Percentiles rank a stretch among this genome's conserved stretches.
These are phyloP conservation scores for Talaromyces sp. DNA, from an alignment of 2,329 filamentous ascomycete species.

Conservation along the genomic window DNA sequence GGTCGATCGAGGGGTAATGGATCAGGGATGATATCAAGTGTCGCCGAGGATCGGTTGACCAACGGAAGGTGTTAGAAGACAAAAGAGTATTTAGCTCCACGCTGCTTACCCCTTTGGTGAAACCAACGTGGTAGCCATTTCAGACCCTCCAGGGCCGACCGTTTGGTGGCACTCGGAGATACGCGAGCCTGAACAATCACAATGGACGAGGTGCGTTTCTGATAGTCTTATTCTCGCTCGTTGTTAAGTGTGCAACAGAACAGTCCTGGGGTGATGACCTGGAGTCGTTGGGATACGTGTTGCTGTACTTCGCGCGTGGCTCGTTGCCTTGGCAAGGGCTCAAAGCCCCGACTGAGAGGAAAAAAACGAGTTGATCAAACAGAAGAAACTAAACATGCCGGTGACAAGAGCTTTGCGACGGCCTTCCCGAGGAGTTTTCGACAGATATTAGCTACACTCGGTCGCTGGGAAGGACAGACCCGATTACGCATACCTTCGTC, in stretches of 20 bases:
- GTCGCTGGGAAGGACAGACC: background rate
- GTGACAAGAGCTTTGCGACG: background rate
- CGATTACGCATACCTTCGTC: background rate
- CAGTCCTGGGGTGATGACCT: conserved; percentile 1
- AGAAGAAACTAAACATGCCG: background rate
- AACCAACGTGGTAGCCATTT: too few species aligned
- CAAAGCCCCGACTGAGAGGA: conserved; percentile 63
- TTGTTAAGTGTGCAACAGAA: too few species aligned
- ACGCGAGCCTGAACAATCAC: too few species aligned
- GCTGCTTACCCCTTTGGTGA: too few species aligned
- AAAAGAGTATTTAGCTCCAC: too few species aligned
- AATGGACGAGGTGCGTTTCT: too few species aligned
- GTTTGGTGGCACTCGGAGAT: too few species aligned
- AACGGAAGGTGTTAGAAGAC: background rate
- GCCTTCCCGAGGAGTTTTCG: background rate
- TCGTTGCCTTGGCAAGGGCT: conserved; percentile 68
- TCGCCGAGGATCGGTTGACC: background rate
- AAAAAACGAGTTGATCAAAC: background rate
- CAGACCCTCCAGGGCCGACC: too few species aligned
- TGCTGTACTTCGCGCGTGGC: conserved; percentile 71
- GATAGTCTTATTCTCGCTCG: too few species aligned
- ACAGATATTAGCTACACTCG: background rate
- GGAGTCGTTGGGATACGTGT: conserved; percentile 59
- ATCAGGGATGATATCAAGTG: background rate
- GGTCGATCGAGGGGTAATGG: background rate